A percentile compares a stretch with the other conserved stretches of the same genome.
Conservation (phyloP, 495 filamentous ascomycete species). For the Xylaria intraflava region DNA sequence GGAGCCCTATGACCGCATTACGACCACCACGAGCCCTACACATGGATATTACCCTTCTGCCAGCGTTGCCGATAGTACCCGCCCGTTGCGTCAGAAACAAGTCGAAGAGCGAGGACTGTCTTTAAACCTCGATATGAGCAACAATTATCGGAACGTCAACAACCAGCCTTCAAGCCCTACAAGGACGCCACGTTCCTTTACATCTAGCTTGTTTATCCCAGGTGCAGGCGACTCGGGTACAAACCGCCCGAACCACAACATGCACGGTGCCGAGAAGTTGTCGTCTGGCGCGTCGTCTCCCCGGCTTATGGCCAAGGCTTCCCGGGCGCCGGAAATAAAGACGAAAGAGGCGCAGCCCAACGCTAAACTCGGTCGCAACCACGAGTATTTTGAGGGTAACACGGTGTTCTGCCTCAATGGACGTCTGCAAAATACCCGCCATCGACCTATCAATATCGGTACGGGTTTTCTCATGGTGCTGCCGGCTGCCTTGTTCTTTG, state of each 20-base stretch:
- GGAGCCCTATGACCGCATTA: conserved; percentile 56
- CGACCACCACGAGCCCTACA: conserved; percentile 68
- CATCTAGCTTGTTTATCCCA: conserved; percentile 59
- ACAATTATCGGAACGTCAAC: conserved; percentile 37
- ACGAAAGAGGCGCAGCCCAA: conserved; percentile 22
- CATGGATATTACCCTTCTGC: conserved; percentile 55
- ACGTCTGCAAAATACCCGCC: conserved; percentile 76
- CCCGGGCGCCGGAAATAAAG: conserved; percentile 20
- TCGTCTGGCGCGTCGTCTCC: conserved; percentile 72
- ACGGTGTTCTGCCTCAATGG: conserved; percentile 83
- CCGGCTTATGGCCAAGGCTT: conserved; percentile 36
- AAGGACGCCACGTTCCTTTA: conserved; percentile 69
- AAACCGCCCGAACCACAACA: conserved; percentile 46
- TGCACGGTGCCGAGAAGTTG: conserved; percentile 65
- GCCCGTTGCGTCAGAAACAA: conserved; percentile 56
- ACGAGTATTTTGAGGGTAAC: conserved; percentile 88
- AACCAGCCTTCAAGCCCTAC: conserved; percentile 47
- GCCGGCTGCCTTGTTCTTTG: conserved; percentile 76
- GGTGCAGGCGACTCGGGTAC: conserved; percentile 36
- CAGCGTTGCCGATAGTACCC: conserved; percentile 68
- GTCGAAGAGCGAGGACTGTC: conserved; percentile 46
- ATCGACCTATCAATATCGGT: conserved; percentile 85
- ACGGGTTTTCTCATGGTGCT: conserved; percentile 73
- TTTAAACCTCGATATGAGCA: conserved; percentile 50
- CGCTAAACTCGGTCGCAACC: conserved; percentile 59